Evolutionary conservation across 164 flowering plant species (phyloP), one percentile per base, ranked within the genome.

Genomic region (Chloranthus sessilifolius): DNA sequence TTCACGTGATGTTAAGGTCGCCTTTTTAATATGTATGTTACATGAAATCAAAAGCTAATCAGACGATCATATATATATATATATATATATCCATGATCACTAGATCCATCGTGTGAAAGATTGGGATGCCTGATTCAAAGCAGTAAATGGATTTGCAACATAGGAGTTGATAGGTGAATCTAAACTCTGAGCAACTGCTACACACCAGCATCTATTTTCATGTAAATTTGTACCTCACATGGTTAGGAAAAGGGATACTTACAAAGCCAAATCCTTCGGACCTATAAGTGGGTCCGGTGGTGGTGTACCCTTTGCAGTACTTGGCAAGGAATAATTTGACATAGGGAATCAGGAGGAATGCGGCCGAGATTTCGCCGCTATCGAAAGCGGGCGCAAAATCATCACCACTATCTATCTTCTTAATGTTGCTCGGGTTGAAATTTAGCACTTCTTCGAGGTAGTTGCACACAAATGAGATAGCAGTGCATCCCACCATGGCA

Each of bases 201-300:
- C 9, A 5, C 11, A 21, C 10, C 10, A 43, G 15, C 5, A 23
- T 21, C 27, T 9, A 5, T 24, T 11, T 2, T n/a, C 12, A 28
- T 43, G 31, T 3, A 43, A 8, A 24, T 23, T 4, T 1, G 2
- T 16, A n/a, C n/a, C n/a, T n/a, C n/a, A n/a, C n/a, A n/a, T n/a
- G n/a, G n/a, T n/a, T n/a, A n/a, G n/a, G 12, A 33, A 16, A 24
- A 2, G 12, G 21, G 15, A 9, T 28, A 19, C 15, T 33, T 58
- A 50, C 55, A 35, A 50, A 62, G 24, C 61, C 61, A 4, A 50
- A 50, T n/a, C 66, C 66, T 30, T 52, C 66, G 27, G 46, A 31
- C 35, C 41, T 39, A n/a, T 34, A 36, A 14, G 38, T 50, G 1
- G 47, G 47, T 23, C 31, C 52, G 3, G 42, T 22, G 4, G 20